Conservation (phyloP, 176 grass and related monocot species). For the Melocanna baccifera region DNA sequence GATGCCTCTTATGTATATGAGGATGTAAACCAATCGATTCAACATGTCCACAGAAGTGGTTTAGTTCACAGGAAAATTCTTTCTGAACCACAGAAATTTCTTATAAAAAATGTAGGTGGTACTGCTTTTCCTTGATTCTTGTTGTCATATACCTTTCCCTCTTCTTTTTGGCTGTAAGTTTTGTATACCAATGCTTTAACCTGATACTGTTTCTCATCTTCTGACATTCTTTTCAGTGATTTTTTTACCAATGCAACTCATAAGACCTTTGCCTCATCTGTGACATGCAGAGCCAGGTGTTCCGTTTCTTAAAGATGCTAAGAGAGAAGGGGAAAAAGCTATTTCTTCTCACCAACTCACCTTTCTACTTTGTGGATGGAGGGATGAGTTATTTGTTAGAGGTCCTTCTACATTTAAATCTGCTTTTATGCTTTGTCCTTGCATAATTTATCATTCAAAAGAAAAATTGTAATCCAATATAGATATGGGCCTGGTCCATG, state of each 20-base stretch:
- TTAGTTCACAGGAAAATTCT: constrained; percentile 83
- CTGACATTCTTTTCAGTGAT: neutral
- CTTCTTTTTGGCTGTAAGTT: neutral
- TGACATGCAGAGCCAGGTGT: constrained; percentile 59
- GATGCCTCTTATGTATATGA: constrained; percentile 93
- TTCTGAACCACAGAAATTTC: constrained; percentile 81
- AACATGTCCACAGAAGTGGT: constrained; percentile 91
- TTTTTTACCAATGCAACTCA: neutral
- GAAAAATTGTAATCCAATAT: neutral
- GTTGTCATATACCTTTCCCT: neutral
- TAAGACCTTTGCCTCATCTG: constrained; percentile 19
- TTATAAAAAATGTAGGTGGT: constrained; percentile 79
- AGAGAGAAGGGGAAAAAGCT: constrained; percentile 90
- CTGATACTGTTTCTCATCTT: constrained; percentile 17
- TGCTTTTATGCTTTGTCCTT: constrained; percentile 5
- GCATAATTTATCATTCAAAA: neutral
- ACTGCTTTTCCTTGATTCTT: neutral
- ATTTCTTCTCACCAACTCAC: constrained; percentile 96
- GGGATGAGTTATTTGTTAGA: constrained; percentile 95
- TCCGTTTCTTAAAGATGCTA: constrained; percentile 67
- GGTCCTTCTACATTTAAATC: constrained; percentile 48
- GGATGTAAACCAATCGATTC: constrained; percentile 91
- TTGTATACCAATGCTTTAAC: constrained; percentile 1
- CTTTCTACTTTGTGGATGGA: constrained; percentile 95
- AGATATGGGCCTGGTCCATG: neutral